Percentiles rank a stretch among this genome's conserved stretches.
These are phyloP conservation scores for Cladophialophora carrionii DNA, from an alignment of 2,329 filamentous ascomycete species.

Conservation along the genomic window DNA sequence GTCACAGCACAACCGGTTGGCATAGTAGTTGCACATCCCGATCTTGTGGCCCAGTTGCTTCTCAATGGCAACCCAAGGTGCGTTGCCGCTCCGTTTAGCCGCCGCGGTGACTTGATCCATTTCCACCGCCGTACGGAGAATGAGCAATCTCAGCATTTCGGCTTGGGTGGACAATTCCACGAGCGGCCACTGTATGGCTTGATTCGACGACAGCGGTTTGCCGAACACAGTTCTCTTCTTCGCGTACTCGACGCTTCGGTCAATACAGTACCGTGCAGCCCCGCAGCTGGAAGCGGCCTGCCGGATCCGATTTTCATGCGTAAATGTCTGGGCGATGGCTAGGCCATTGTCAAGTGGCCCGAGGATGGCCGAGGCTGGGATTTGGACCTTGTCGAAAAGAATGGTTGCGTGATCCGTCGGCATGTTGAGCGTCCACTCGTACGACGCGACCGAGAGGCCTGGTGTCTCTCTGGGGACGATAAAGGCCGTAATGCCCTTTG, in stretches of 20 bases:
- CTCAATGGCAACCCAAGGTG: conserved; percentile 59
- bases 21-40: conserved; percentile 69
- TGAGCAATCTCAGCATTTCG: conserved; percentile 64
- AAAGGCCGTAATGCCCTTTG: conserved; percentile 64
- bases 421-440: conserved; percentile 70
- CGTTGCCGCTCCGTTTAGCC: conserved; percentile 40
- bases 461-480: conserved; percentile 58
- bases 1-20: conserved; percentile 63
- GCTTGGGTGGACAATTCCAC: conserved; percentile 65
- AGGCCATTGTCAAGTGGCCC: conserved; percentile 59
- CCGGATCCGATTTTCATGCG: conserved; percentile 68
- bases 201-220: conserved; percentile 60
- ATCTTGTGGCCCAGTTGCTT: conserved; percentile 63
- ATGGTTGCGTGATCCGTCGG: conserved; percentile 67
- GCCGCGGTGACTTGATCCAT: conserved; percentile 56
- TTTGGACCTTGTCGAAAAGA: conserved; percentile 60
- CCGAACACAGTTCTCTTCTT: conserved; percentile 60
- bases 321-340: conserved; percentile 66
- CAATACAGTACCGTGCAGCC: conserved; percentile 63
- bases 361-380: conserved; percentile 58
- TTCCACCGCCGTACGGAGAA: conserved; percentile 63
- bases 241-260: conserved; percentile 61
- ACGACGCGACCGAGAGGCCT: conserved; percentile 60
- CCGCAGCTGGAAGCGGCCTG: conserved; percentile 65
- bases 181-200: conserved; percentile 66